A percentile compares a stretch with the other conserved stretches of the same genome.
Evolutionary conservation across 768 basidiomycete genomes (phyloP).

Genomic region (Termitomyces sp.): DNA sequence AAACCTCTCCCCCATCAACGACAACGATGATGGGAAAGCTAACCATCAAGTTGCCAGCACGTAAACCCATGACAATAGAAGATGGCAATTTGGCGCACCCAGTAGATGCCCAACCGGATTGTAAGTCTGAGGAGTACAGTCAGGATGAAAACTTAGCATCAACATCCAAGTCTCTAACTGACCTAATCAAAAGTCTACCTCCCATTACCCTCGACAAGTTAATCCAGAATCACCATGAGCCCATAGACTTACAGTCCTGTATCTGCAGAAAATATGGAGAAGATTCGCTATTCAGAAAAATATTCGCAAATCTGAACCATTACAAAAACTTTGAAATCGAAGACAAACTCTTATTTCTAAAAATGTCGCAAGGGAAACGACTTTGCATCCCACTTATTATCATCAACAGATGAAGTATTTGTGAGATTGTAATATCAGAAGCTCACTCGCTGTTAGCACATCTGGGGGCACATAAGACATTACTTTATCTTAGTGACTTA

Average conservation of each 20-base stretch:
- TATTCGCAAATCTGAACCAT: not conserved
- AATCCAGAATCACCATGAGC: not conserved
- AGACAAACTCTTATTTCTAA: not conserved
- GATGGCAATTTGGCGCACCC: not conserved
- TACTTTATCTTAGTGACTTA: not conserved
- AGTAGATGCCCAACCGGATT: not conserved
- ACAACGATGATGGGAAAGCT: not conserved
- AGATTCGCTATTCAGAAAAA: not conserved
- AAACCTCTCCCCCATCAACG: too few relatives aligned
- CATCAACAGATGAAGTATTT: not conserved
- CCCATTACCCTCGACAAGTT: not conserved
- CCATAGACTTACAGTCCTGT: not conserved
- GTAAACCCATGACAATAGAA: not conserved
- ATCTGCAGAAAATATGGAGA: not conserved
- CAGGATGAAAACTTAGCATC: not conserved
- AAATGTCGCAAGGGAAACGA: accelerated
- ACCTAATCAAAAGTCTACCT: not conserved
- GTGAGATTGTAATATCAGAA: not conserved
- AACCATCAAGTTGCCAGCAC: not conserved
- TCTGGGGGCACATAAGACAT: not conserved
- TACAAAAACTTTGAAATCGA: not conserved
- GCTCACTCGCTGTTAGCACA: not conserved
- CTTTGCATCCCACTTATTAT: not conserved
- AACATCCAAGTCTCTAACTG: too few relatives aligned
- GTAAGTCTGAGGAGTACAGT: not conserved